Base-by-base conservation (phyloP, 805 yeast species). In the Metschnikowia dekortorum region DNA sequence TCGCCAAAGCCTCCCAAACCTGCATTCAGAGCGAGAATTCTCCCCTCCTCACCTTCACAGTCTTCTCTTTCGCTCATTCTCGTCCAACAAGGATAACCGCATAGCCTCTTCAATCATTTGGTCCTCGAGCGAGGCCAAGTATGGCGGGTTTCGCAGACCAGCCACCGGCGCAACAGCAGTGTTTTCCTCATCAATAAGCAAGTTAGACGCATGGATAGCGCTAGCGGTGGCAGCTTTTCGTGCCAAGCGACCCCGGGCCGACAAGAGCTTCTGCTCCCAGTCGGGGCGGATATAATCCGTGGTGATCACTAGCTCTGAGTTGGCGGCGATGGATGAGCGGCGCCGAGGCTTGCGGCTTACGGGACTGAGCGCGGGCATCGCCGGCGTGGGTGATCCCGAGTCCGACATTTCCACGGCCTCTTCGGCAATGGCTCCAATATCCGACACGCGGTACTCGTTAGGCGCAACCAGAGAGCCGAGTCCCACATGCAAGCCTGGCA, bases 221-320 rank as follows among this genome's bases (percentile, higher is more conserved):
- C 89, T 88, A 0, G 98, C 98, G 11, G 96, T 89, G 0, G 97
- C 97, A 0, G 97, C 84, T 60, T 89, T 79, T 51, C 96, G 79
- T 0, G 96, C 96, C 34, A 89, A 70, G 56, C 84, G 84, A 51
- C 84, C 78, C 46, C 91, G 79, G 4, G 96, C 96, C 46, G 81
- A 75, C 8, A 77, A 73, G 44, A 92, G 76, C 55, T 83, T 86
- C 16, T 75, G 68, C 60, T 88, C 90, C 99, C 99, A 92, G 62
- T 89, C 96, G 1, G 99, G 98, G 46, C 97, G 76, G 39, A 92
- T 87, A 54, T 67, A 70, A 68, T 92, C 99, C 8, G 89, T 81
- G 0, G 92, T 83, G 28, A 90, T 76, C 4, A 88, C 96, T 10
- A 78, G 79, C 4, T 85, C 81, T 29, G 87, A 82, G 47, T 78